Percentiles rank a stretch among this genome's conserved stretches.
Evolutionary conservation across 1,284 basidiomycete genomes (phyloP).

Genomic region (Ustilago cynodontis): DNA sequence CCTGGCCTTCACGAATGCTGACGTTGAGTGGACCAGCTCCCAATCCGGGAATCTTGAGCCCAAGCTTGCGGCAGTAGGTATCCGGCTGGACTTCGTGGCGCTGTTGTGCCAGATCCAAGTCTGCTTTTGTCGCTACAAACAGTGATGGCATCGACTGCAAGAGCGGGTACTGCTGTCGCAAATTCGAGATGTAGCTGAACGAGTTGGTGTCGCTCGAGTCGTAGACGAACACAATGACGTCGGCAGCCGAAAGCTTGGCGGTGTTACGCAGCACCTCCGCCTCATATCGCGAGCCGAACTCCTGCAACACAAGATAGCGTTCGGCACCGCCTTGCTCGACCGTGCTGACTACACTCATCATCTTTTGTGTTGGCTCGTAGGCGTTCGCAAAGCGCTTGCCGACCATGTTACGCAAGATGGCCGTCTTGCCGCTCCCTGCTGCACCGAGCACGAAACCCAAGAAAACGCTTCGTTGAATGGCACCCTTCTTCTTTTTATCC

Average conservation of each 20-base stretch:
- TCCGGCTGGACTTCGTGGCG: slow-evolving; percentile 98
- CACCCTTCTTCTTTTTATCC: slow-evolving; percentile 80
- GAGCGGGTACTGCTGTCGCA: slow-evolving; percentile 91
- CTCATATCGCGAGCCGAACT: slow-evolving; percentile 88
- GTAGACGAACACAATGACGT: slow-evolving; percentile 94
- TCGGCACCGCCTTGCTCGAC: slow-evolving; percentile 95
- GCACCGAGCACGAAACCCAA: slow-evolving; percentile 90
- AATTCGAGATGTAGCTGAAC: slow-evolving; percentile 96
- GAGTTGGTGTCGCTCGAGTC: slow-evolving; percentile 99
- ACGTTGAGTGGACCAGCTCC: slow-evolving; percentile 65
- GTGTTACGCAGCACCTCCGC: slow-evolving; percentile 87
- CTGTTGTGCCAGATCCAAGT: slow-evolving; percentile 85
- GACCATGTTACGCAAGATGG: slow-evolving; percentile 84
- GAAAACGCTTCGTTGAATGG: slow-evolving; percentile 64
- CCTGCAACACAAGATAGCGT: slow-evolving; percentile 93
- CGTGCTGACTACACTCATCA: slow-evolving; percentile 91
- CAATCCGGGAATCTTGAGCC: slow-evolving; percentile 62
- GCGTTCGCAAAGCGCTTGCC: slow-evolving; percentile 76
- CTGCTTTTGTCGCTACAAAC: slow-evolving; percentile 98
- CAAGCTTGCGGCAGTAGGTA: slow-evolving; percentile 76
- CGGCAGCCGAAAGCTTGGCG: slow-evolving; percentile 90
- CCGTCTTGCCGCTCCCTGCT: slow-evolving; percentile 94
- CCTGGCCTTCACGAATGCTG: slow-evolving; percentile 80
- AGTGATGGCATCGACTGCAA: slow-evolving; percentile 89
- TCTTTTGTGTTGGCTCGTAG: slow-evolving; percentile 89